Evolutionary conservation across 768 basidiomycete species (phyloP), one percentile per base, ranked within the genome.

Genomic region (Pleurotus citrinopileatus): DNA sequence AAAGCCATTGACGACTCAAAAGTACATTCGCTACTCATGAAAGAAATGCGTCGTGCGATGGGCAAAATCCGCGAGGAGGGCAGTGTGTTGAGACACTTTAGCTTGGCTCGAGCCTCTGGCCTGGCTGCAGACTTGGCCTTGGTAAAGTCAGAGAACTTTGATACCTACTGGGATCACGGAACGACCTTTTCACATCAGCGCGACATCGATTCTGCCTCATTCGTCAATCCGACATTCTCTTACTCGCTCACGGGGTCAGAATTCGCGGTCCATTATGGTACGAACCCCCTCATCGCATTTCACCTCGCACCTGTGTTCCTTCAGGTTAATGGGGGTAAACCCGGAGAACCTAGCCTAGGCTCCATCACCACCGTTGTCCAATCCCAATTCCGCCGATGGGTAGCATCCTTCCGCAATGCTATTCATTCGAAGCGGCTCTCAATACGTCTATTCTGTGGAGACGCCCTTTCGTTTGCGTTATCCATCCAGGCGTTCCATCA

Each of bases 161-260:
- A 27, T n/a, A 42, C 63, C 25, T 73, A 65, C 52, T 72, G 72
- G 70, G 61, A 59, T 25, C 69, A 64, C 2, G 73, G 73, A 15
- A 63, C 63, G 17, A 63, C 67, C 3, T 68, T 59, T 48, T 15
- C 58, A 3, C 56, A 61, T 19, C 10, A 56, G 4, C 40, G 55
- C 23, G 40, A 59, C 3, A 46, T 63, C 25, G 53, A 53, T 3
- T 37, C 57, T 10, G 65, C 69, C 29, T 69, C 55, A 2, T 25
- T 67, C 4, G 13, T 71, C 20, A 74, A 74, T 55, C 72, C 72
- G 5, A 72, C 71, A 0, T 71, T 72, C 52, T 56, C 61, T 25
- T 70, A 72, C 54, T 67, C 64, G 10, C 58, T 66, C 3, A 54
- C 47, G 8, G 71, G 71, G 2, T 63, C 71, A 48, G 64, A 62